Evolutionary conservation across 2,329 filamentous ascomycete genomes (phyloP).

Genomic region (Trichoderma arundinaceum): DNA sequence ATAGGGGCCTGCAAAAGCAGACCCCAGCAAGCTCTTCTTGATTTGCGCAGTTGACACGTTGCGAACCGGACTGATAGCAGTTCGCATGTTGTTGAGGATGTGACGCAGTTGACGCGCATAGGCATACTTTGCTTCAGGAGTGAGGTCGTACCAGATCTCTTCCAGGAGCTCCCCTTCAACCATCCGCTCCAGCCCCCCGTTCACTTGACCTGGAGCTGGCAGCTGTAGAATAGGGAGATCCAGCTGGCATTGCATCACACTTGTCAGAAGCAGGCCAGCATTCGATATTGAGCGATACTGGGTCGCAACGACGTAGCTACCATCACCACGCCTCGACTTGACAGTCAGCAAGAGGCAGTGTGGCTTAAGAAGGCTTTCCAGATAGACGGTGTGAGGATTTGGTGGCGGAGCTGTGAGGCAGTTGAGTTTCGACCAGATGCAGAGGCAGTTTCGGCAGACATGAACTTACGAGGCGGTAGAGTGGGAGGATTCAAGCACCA

Average conservation of each 20-base stretch:
- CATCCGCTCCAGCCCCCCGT: slow-evolving; percentile 14
- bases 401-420: slow-evolving; percentile 26
- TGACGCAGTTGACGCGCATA: slow-evolving; percentile 40
- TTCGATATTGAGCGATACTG: slow-evolving; percentile 28
- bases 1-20: slow-evolving; percentile 33
- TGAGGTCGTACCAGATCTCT: slow-evolving; percentile 39
- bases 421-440: not conserved
- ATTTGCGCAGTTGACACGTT: not conserved
- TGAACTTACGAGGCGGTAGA: slow-evolving; percentile 10
- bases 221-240: slow-evolving; percentile 34
- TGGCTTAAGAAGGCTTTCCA: slow-evolving; percentile 32
- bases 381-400: slow-evolving; percentile 30
- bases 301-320: not conserved
- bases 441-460: not conserved
- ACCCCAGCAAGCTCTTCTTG: slow-evolving; percentile 32
- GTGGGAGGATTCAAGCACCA: not conserved
- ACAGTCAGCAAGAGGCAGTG: slow-evolving; percentile 32
- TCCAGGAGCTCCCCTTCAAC: slow-evolving; percentile 40
- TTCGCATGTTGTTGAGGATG: slow-evolving; percentile 38
- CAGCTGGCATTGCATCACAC: slow-evolving; percentile 17
- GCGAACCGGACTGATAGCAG: not conserved
- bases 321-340: slow-evolving; percentile 12
- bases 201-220: slow-evolving; percentile 10
- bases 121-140: slow-evolving; percentile 36
- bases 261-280: slow-evolving; percentile 33